A percentile compares a stretch with the other conserved stretches of the same genome.
Conservation (phyloP, 768 basidiomycete species). For the Clitopilus hobsonii region DNA sequence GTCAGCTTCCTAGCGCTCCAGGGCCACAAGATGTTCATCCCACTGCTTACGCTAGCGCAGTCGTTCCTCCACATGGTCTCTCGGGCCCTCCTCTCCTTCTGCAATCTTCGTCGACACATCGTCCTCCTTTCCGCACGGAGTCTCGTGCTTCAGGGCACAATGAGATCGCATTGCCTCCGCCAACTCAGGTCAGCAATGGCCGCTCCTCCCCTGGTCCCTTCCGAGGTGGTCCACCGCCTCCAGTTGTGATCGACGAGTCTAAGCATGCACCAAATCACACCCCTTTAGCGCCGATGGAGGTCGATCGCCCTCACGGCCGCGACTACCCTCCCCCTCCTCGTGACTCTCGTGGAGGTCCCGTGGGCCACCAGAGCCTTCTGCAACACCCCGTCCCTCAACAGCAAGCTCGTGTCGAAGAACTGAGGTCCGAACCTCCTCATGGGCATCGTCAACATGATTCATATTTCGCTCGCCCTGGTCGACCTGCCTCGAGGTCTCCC, state of each 20-base stretch:
- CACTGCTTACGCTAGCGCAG: slow-evolving; percentile 83
- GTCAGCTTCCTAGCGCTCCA: slow-evolving; percentile 79
- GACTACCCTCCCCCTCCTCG: slow-evolving; percentile 51
- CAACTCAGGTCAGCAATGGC: slow-evolving; percentile 41
- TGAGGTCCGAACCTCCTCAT: slow-evolving; percentile 36
- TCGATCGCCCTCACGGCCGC: slow-evolving; percentile 55
- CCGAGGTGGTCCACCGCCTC: slow-evolving; percentile 79
- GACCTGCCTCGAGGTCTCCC: slow-evolving; percentile 52
- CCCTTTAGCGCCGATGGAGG: slow-evolving; percentile 76
- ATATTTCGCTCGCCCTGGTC: slow-evolving; percentile 47
- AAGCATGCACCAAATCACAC: slow-evolving; percentile 66
- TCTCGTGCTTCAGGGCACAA: slow-evolving; percentile 53
- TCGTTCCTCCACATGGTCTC: slow-evolving; percentile 66
- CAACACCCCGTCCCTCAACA: slow-evolving; percentile 69
- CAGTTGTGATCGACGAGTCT: slow-evolving; percentile 72
- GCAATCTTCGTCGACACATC: slow-evolving; percentile 39
- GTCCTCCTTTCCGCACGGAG: slow-evolving; percentile 61
- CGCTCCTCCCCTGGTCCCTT: slow-evolving; percentile 71
- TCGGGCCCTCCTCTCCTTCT: slow-evolving; percentile 64
- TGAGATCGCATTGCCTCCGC: slow-evolving; percentile 57
- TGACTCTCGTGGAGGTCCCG: slow-evolving; percentile 42
- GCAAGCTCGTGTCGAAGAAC: slow-evolving; percentile 47
- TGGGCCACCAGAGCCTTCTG: slow-evolving; percentile 50
- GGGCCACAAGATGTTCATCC: slow-evolving; percentile 95
- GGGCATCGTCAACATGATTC: slow-evolving; percentile 45